phyloP scores from a whole-genome alignment of 371 early-diverging fungal genomes.

The Nosema muscidifuracis region DNA sequence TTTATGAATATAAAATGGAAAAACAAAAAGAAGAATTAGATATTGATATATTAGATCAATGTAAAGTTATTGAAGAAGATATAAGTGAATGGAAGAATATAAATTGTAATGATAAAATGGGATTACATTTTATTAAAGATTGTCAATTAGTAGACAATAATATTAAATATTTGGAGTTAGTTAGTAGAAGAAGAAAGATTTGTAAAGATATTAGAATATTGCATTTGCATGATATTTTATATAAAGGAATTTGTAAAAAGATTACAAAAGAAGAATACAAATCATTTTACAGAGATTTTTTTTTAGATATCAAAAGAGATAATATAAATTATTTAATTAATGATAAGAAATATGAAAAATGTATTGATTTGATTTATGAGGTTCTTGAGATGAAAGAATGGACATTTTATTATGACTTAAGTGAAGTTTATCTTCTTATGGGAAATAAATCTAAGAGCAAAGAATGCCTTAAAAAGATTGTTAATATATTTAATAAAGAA shows the following conservation, averaged over 20 bases:
- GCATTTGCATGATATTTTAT: conserved; percentile 32
- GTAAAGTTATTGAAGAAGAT: conserved; percentile 16
- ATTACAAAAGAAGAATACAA: conserved; percentile 2
- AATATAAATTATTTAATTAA: conserved; percentile 12
- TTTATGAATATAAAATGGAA: conserved; percentile 25
- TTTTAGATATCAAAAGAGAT: conserved; percentile 17
- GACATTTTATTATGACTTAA: conserved; percentile 56
- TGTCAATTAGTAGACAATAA: conserved; percentile 23
- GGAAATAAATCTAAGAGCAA: conserved; percentile 51
- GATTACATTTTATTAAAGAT: conserved; percentile 30
- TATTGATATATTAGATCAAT: conserved; percentile 4
- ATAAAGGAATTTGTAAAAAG: background rate
- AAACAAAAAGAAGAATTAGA: conserved; percentile 8
- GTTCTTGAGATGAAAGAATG: conserved; percentile 53
- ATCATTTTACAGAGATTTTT: conserved; percentile 26
- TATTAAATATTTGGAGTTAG: conserved; percentile 3
- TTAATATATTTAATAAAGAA: conserved; percentile 22
- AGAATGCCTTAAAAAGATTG: conserved; percentile 45
- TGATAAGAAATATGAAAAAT: conserved; percentile 17
- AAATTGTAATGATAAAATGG: background rate
- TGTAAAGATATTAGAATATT: conserved; percentile 23
- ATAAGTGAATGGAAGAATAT: conserved; percentile 26
- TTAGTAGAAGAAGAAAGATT: conserved; percentile 26
- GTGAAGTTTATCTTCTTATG: conserved; percentile 41
- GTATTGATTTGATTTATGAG: conserved; percentile 34